Conservation (phyloP, 1,284 basidiomycete genomes). For the Fomitopsis pinicola region DNA sequence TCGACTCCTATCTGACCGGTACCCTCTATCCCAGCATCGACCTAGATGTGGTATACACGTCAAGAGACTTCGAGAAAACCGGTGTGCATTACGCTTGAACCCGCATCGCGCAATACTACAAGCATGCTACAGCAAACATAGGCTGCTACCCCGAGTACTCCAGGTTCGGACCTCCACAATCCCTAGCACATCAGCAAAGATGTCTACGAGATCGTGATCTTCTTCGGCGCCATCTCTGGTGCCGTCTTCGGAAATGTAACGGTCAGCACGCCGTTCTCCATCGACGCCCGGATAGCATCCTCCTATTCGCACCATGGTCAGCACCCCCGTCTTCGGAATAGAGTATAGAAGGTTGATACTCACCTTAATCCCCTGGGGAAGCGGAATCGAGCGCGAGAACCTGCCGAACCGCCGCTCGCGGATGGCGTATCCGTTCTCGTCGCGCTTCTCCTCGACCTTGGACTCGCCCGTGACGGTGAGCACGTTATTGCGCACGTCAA, state of each 20-base stretch:
- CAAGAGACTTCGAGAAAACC: neutral
- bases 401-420: constrained; percentile 42
- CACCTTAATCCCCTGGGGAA: constrained; percentile 42
- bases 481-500: constrained; percentile 39
- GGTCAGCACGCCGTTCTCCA: constrained; percentile 38
- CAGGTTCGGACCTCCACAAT: neutral
- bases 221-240: constrained; percentile 25
- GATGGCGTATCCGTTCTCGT: constrained; percentile 38
- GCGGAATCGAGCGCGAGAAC: constrained; percentile 34
- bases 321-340: neutral
- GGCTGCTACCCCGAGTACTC: neutral
- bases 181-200: no score
- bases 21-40: no score
- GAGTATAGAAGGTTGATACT: neutral
- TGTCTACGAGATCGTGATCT: constrained; percentile 26
- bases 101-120: constrained; percentile 2
- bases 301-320: neutral
- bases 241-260: constrained; percentile 38
- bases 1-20: no score
- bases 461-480: constrained; percentile 41
- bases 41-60: no score
- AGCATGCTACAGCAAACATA: neutral
- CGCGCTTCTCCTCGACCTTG: constrained; percentile 26
- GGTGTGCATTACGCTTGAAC: neutral
- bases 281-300: constrained; percentile 35